A percentile compares a stretch with the other conserved stretches of the same genome.
These are phyloP conservation scores for Fusarium cyanostomum DNA, from an alignment of 2,329 filamentous ascomycete species.

Conservation along the genomic window DNA sequence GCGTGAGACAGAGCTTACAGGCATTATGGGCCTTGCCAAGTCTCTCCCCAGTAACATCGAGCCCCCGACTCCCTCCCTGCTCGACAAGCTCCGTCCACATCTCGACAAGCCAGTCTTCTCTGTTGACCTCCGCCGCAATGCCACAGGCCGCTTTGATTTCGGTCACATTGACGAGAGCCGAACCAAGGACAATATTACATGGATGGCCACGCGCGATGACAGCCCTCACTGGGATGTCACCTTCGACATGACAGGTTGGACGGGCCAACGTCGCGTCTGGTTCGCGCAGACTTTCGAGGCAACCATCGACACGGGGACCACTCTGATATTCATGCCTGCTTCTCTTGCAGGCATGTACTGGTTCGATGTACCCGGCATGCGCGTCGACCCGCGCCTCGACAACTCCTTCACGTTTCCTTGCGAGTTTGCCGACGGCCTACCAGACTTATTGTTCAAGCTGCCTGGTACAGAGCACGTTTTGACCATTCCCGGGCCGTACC, in stretches of 20 bases:
- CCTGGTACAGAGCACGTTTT: slow-evolving; percentile 59
- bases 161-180: slow-evolving; percentile 56
- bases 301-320: slow-evolving; percentile 75
- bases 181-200: slow-evolving; percentile 54
- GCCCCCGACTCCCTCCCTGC: slow-evolving; percentile 55
- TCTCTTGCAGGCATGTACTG: slow-evolving; percentile 70
- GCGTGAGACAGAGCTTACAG: slow-evolving; percentile 54
- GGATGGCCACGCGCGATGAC: slow-evolving; percentile 49
- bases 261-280: slow-evolving; percentile 60
- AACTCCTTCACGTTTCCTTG: slow-evolving; percentile 69
- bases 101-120: slow-evolving; percentile 58
- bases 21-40: slow-evolving; percentile 63
- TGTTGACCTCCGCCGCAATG: slow-evolving; percentile 59
- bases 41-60: slow-evolving; percentile 55
- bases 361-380: slow-evolving; percentile 60
- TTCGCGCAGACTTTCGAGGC: slow-evolving; percentile 58
- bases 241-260: slow-evolving; percentile 60
- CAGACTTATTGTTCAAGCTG: slow-evolving; percentile 65
- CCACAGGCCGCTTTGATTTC: slow-evolving; percentile 61
- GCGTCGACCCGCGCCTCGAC: slow-evolving; percentile 54
- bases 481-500: slow-evolving; percentile 62
- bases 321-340: slow-evolving; percentile 69
- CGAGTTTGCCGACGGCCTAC: slow-evolving; percentile 60
- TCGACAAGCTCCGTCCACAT: slow-evolving; percentile 55
- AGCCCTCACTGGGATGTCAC: slow-evolving; percentile 53